phyloP scores from a whole-genome alignment of 1,284 basidiomycete genomes.

The Boletellus sp. region DNA sequence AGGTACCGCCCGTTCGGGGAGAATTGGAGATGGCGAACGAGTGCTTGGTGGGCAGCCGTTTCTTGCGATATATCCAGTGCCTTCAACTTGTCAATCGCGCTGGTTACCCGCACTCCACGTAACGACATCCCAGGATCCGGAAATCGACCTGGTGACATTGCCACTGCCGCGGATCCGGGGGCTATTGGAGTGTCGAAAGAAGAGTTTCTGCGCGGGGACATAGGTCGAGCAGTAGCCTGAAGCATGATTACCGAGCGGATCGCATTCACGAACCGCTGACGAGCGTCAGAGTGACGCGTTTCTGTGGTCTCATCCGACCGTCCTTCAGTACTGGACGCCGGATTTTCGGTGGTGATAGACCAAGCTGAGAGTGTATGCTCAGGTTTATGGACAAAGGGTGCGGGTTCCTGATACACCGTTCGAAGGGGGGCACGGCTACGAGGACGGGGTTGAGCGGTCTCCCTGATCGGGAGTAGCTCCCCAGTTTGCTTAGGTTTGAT shows the following conservation, averaged over 20 bases:
- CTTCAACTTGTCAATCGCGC: slow-evolving; percentile 56
- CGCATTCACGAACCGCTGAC: slow-evolving; percentile 39
- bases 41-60: slow-evolving; percentile 31
- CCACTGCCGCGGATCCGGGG: slow-evolving; percentile 23
- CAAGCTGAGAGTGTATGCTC: slow-evolving; percentile 23
- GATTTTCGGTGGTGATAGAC: slow-evolving; percentile 28
- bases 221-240: slow-evolving; percentile 33
- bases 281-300: slow-evolving; percentile 30
- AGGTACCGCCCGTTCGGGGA: slow-evolving; percentile 39
- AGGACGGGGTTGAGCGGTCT: slow-evolving; percentile 21
- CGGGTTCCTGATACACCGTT: slow-evolving; percentile 21
- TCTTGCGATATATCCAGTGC: slow-evolving; percentile 57
- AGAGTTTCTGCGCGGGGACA: slow-evolving; percentile 30
- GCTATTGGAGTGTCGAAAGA: slow-evolving; percentile 28
- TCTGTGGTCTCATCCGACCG: slow-evolving; percentile 27
- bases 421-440: slow-evolving; percentile 18
- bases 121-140: slow-evolving; percentile 42
- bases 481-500: slow-evolving; percentile 26
- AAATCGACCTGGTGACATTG: slow-evolving; percentile 35
- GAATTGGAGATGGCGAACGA: slow-evolving; percentile 40
- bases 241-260: slow-evolving; percentile 49
- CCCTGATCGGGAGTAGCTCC: slow-evolving; percentile 26
- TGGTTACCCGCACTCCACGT: slow-evolving; percentile 51
- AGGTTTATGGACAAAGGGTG: slow-evolving; percentile 13
- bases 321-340: slow-evolving; percentile 28